phyloP scores from a whole-genome alignment of 768 basidiomycete species.

The Coprinopsis cinerea region DNA sequence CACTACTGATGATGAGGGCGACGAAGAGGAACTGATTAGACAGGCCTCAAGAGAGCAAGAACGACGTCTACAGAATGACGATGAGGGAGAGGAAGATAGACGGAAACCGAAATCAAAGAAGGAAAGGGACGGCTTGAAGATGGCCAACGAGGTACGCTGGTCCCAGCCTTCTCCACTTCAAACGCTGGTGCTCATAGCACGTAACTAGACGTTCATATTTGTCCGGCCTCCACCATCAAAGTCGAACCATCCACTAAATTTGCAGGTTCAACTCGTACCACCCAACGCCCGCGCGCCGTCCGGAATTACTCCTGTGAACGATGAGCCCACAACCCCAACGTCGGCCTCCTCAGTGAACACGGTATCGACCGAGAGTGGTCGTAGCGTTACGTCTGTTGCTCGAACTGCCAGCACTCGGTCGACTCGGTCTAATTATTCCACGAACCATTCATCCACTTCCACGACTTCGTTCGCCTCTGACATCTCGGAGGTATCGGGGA shows the following conservation, averaged over 20 bases:
- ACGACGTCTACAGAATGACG: conserved; percentile 11
- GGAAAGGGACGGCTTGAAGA: conserved; percentile 20
- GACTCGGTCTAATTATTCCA: conserved; percentile 44
- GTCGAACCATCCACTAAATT: conserved; percentile 80
- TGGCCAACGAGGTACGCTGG: conserved; percentile 24
- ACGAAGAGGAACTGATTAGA: conserved; percentile 15
- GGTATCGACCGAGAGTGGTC: conserved; percentile 35
- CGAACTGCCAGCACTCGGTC: conserved; percentile 43
- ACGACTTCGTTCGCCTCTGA: conserved; percentile 35
- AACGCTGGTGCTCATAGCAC: not conserved
- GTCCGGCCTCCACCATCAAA: conserved; percentile 86
- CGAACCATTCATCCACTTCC: conserved; percentile 29
- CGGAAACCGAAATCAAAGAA: conserved; percentile 16
- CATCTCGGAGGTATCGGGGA: conserved; percentile 17
- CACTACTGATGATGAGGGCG: conserved; percentile 30
- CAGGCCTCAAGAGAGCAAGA: conserved; percentile 9
- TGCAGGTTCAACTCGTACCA: conserved; percentile 89
- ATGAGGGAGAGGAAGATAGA: conserved; percentile 6
- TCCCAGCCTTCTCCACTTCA: not conserved
- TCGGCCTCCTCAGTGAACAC: conserved; percentile 20
- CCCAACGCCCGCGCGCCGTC: conserved; percentile 44
- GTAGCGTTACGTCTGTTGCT: conserved; percentile 21
- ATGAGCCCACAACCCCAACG: conserved; percentile 20
- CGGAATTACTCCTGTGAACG: conserved; percentile 18
- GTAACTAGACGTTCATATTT: conserved; percentile 75